A percentile compares a stretch with the other conserved stretches of the same genome.
Conservation (phyloP, 177 flowering plant species). For the Viscum album region DNA sequence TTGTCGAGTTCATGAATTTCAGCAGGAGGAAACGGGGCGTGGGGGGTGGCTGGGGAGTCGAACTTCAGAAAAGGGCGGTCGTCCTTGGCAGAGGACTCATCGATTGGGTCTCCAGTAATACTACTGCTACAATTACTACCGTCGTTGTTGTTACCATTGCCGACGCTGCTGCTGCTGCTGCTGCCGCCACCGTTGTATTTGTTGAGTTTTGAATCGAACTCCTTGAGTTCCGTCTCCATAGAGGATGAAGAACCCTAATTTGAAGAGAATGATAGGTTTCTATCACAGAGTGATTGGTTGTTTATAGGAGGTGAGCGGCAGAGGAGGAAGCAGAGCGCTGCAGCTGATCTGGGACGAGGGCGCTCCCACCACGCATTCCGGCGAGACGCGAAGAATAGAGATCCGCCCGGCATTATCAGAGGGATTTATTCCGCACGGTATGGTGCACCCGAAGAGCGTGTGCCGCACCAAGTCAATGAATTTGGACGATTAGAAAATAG, state of each 20-base stretch:
- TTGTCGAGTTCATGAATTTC: conserved; percentile 53
- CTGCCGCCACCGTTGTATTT: conserved; percentile 2
- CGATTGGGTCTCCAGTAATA: conserved; percentile 7
- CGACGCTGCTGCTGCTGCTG: conserved; percentile 1
- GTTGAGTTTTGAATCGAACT: conserved; percentile 17
- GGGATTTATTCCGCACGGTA: too few species aligned
- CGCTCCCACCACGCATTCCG: too few species aligned
- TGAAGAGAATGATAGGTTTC: too few species aligned
- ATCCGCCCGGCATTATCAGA: too few species aligned
- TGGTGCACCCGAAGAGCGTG: too few species aligned
- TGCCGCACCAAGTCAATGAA: too few species aligned
- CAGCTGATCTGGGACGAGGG: too few species aligned
- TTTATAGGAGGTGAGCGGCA: too few species aligned
- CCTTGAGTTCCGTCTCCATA: conserved; percentile 50
- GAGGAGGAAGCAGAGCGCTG: too few species aligned
- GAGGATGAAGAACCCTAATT: conserved; percentile 8
- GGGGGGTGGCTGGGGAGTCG: conserved; percentile 12
- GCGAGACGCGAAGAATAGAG: too few species aligned
- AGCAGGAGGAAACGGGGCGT: conserved; percentile 14
- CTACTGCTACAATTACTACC: not conserved
- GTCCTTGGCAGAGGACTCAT: conserved; percentile 31
- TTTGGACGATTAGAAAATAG: too few species aligned
- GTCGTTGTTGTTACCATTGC: not conserved
- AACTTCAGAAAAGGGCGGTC: conserved; percentile 57
- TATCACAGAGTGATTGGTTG: too few species aligned